A percentile compares a stretch with the other conserved stretches of the same genome.
These are phyloP conservation scores for Apiotrichum gamsii DNA, from an alignment of 1,284 basidiomycete genomes.

Conservation along the genomic window DNA sequence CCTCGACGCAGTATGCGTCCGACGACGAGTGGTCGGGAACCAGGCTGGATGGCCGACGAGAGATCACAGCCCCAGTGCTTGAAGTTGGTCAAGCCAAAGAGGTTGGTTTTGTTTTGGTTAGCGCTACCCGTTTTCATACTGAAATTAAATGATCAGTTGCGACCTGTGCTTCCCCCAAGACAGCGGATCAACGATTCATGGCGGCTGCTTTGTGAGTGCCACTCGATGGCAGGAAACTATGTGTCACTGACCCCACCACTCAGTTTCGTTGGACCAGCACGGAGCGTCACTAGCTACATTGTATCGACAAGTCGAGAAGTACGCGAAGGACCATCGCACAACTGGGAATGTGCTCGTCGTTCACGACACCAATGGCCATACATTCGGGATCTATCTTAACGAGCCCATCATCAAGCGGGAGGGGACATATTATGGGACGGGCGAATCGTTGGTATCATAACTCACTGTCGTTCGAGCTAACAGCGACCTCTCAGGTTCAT, in stretches of 20 bases:
- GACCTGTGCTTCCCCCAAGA: conserved; percentile 68
- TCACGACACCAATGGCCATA: conserved; percentile 56
- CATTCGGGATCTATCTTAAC: conserved; percentile 76
- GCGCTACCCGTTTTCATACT: too few relatives aligned
- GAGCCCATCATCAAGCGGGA: conserved; percentile 60
- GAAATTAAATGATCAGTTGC: conserved; percentile 56
- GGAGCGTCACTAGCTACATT: conserved; percentile 87
- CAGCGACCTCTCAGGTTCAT: conserved; percentile 66
- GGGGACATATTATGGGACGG: conserved; percentile 69
- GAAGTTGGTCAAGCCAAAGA: conserved; percentile 8
- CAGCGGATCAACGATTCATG: conserved; percentile 71
- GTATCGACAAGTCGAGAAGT: conserved; percentile 58
- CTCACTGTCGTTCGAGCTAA: too few relatives aligned
- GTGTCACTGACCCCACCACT: too few relatives aligned
- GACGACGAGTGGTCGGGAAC: conserved; percentile 40
- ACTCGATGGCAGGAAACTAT: too few relatives aligned
- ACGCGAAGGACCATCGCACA: conserved; percentile 31
- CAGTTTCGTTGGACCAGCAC: conserved; percentile 80
- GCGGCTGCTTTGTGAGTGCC: conserved; percentile 67
- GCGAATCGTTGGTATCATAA: conserved; percentile 80
- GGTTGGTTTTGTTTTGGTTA: conserved; percentile 1
- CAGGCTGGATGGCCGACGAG: conserved; percentile 52
- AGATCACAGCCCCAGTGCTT: conserved; percentile 57
- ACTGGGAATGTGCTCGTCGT: conserved; percentile 56
- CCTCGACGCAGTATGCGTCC: not conserved